Base-by-base conservation (phyloP, 2,329 filamentous ascomycete genomes). In the Beauveria bassiana region DNA sequence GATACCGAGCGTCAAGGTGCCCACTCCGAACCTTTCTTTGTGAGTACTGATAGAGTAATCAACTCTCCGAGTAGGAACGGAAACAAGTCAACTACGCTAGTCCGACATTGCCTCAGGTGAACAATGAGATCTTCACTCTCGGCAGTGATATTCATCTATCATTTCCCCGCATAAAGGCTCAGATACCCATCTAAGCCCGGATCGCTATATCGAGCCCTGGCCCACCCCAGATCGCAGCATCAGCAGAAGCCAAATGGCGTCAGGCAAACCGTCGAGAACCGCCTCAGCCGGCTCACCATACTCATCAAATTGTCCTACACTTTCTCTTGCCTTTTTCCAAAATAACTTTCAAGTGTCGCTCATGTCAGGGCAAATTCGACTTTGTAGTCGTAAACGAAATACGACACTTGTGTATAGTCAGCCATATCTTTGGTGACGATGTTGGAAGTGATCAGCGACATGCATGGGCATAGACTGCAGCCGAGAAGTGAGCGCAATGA, bases 71-170 rank as follows among this genome's bases (percentile, higher is more conserved):
- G 3, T 26, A 14, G 8, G n/a, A 12, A 26, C 12, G 5, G 24
- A 16, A 40, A 16, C 10, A 18, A 4, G 5, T 38, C 8, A 31
- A 49, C 7, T 52, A 54, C 56, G 56, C 55, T 2, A 62, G 49
- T 12, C 61, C 50, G 18, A 43, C 43, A 50, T 59, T 62, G 20
- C 22, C 49, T 45, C 61, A 50, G 26, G 55, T 62, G 18, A 59
- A 62, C 16, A 59, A 59, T 40, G n/a, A 62, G 56, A 3, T 49
- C 61, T 55, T 62, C 55, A n/a, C 55, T 22, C 1, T 54, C 43
- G 7, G 26, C 26, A 24, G 38, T 20, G 16, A 62, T 40, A 28
- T 34, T 43, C 61, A 54, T 62, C 26, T 62, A 55, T 46, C 49
- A 38, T 38, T 38, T 16, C 38, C 24, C 24, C 38, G 22, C 22